Base-by-base conservation (phyloP, 2,329 filamentous ascomycete species). In the Neofusicoccum umdonicola region DNA sequence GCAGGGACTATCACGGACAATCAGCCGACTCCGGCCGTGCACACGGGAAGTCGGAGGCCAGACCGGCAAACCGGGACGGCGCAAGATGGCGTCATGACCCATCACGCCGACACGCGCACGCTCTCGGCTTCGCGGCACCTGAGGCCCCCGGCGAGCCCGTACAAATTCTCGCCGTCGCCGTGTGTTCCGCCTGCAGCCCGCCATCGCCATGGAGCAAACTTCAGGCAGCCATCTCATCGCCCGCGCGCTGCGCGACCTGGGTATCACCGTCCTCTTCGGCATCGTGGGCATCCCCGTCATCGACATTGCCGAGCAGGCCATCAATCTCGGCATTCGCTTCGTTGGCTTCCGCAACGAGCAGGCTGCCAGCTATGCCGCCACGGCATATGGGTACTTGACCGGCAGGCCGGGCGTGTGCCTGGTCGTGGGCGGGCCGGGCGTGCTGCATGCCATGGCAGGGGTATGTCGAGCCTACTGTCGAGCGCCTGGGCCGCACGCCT, bases 331-430 rank as follows among this genome's bases (percentile, higher is more conserved):
- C 0, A 85, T 87, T 66, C 79, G 83, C 35, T 87, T 86, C 72
- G 82, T 87, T 60, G 84, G 80, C 31, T 87, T 86, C 68, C 77
- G 85, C 35, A 87, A 87, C 67, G 84, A 87, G 68, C 84, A 87
- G 72, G 83, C 85, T 11, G 83, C 82, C 37, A 81, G 80, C 67
- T 87, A 87, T 77, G 84, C 85, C 11, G 84, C 85, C 3, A 84
- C 82, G 54, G 82, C 82, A 5, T 86, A 87, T 79, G 84, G 84
- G 13, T 87, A 85, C 68, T 76, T 87, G 68, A 86, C 83, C 3
- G 84, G 84, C 19, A 79, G 72, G 63, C 84, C 84, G 3, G 85
- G 84, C 3, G 82, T 87, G 9, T 86, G 84, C 70, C 76, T 87
- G 44, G 81, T 85, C n/a, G 84, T 87, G 2, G 85, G 84, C 60